Evolutionary conservation across 2,329 filamentous ascomycete genomes (phyloP), one percentile per base, ranked within the genome.

Genomic region (Cladosporium sp.): DNA sequence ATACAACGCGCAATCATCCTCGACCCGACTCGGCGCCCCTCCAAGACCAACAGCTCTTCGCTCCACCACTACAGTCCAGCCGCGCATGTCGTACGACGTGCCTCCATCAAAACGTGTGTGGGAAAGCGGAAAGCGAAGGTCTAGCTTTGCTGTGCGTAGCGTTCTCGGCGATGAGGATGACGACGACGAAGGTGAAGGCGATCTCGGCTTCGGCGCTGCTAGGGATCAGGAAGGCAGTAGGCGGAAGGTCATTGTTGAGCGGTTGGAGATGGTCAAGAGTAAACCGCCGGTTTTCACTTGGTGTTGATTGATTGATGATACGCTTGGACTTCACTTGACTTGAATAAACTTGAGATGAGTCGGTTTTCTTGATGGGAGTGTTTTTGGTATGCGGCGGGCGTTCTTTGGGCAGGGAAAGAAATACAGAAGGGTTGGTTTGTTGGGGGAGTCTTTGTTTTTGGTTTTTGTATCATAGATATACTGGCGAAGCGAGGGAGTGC

Each of bases 201-300:
- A 98, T 69, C 72, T 98, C 22, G 93, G 93, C 8, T 98, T 95
- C 69, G 89, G 91, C 9, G 92, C 91, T 1, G 93, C 93, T 0
- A 88, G 92, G 67, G 93, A 89, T 20, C 89, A 95, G 81, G 93
- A 97, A 69, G 88, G 88, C 11, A 88, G 90, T 62, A 84, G 86
- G 66, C 81, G 91, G 61, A 95, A 93, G 70, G 93, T 98, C 41
- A 97, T 98, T 74, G 91, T 98, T 41, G 93, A 98, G 75, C 78
- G 93, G 55, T 72, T 98, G 52, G 93, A 98, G 75, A 87, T 92
- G 53, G 93, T 98, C 55, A 97, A 97, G 77, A 88, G 84, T 65
- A 86, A 86, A 67, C 94, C 95, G 65, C 93, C 93, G 2, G 90
- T 98, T 27, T 98, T 98, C 70, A 95, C 88, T 38, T 98, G 93